A percentile compares a stretch with the other conserved stretches of the same genome.
Conservation (phyloP, 1,284 basidiomycete species). For the Coniferiporia sulphurascens region DNA sequence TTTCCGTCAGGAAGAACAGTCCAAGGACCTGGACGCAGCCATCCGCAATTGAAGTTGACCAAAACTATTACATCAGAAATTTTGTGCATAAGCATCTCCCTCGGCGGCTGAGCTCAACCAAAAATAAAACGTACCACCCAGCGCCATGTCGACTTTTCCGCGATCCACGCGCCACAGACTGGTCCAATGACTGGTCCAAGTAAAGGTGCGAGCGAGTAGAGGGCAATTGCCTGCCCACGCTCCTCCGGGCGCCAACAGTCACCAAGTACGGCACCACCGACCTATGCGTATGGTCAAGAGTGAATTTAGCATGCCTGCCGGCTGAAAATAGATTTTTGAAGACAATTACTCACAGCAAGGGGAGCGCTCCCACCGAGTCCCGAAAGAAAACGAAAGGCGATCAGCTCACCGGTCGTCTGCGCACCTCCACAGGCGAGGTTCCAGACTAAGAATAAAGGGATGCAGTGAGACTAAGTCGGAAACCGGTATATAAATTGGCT, state of each 20-base stretch:
- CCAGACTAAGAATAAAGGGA: conserved; percentile 42
- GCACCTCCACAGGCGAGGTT: conserved; percentile 66
- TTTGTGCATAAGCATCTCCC: conserved; percentile 38
- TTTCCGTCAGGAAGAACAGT: conserved; percentile 43
- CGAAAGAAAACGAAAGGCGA: conserved; percentile 62
- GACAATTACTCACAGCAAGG: conserved; percentile 39
- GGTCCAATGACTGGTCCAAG: conserved; percentile 65
- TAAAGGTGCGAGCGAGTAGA: conserved; percentile 63
- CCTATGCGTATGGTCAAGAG: conserved; percentile 28
- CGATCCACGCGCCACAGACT: conserved; percentile 54
- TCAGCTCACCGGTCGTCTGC: conserved; percentile 48
- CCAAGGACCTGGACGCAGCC: conserved; percentile 36
- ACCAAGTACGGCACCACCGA: conserved; percentile 64
- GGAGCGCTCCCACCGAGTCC: conserved; percentile 64
- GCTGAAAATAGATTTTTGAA: conserved; percentile 3
- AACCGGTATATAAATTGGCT: conserved; percentile 19
- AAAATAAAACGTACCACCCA: conserved; percentile 47
- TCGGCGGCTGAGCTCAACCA: background rate
- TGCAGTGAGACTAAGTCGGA: background rate
- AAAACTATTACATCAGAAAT: conserved; percentile 31
- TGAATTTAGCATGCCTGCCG: background rate
- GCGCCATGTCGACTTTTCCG: conserved; percentile 49
- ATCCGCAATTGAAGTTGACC: conserved; percentile 35
- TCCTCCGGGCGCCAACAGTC: conserved; percentile 71
- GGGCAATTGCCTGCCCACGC: conserved; percentile 59